phyloP scores from a whole-genome alignment of 1,139 yeast species.

The Pichia sp. region DNA sequence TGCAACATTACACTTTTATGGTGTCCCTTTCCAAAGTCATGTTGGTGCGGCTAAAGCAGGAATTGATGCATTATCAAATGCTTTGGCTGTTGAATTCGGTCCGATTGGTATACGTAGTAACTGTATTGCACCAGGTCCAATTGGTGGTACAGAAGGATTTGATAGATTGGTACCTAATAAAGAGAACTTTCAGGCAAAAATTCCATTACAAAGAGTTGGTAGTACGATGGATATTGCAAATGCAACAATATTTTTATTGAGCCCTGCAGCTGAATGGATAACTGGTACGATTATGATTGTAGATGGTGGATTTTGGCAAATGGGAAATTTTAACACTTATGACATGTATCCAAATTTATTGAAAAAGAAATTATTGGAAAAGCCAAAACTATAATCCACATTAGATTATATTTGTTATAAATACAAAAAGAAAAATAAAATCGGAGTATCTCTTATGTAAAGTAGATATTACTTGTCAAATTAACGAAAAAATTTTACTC shows the following conservation, averaged over 20 bases:
- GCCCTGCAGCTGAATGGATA: constrained; percentile 73
- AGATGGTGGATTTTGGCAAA: constrained; percentile 91
- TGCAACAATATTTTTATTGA: constrained; percentile 76
- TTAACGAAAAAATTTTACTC: background rate
- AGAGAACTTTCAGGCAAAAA: constrained; percentile 37
- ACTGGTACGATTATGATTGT: constrained; percentile 77
- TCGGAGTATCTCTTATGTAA: background rate
- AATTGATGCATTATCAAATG: constrained; percentile 75
- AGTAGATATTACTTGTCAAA: background rate
- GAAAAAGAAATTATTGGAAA: constrained; percentile 21
- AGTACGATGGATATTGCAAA: constrained; percentile 77
- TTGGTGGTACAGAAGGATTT: constrained; percentile 77
- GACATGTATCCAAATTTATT: constrained; percentile 36
- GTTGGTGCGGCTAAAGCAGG: constrained; percentile 96
- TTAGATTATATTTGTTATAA: no score
- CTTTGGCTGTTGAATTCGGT: constrained; percentile 83
- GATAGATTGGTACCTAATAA: constrained; percentile 45
- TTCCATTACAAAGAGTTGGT: constrained; percentile 80
- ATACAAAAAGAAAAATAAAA: background rate
- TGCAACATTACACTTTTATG: constrained; percentile 83
- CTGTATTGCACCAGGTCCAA: constrained; percentile 85
- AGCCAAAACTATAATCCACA: no score
- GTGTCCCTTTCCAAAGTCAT: constrained; percentile 79
- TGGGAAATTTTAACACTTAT: constrained; percentile 42
- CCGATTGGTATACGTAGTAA: constrained; percentile 79